These are phyloP conservation scores for Pyrrhoderma lamaoense DNA, from an alignment of 1,284 basidiomycete genomes.

Conservation along the genomic window DNA sequence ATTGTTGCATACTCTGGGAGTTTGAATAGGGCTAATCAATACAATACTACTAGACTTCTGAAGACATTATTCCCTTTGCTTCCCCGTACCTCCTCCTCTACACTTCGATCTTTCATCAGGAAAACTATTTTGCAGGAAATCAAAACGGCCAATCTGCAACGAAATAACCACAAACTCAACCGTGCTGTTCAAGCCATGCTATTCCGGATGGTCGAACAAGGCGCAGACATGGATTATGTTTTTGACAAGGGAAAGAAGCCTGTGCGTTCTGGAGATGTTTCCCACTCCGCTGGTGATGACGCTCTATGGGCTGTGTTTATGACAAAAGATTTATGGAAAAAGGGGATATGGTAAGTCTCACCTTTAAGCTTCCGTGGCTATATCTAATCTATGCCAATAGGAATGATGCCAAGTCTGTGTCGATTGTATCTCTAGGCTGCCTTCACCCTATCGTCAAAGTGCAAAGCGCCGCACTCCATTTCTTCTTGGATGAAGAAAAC, in stretches of 20 bases:
- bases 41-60: slow-evolving; percentile 57
- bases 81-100: slow-evolving; percentile 80
- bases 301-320: slow-evolving; percentile 98
- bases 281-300: slow-evolving; percentile 62
- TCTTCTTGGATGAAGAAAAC: slow-evolving; percentile 86
- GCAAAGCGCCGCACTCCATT: slow-evolving; percentile 93
- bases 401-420: slow-evolving; percentile 90
- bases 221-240: slow-evolving; percentile 51
- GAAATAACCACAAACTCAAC: slow-evolving; percentile 95
- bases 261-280: slow-evolving; percentile 34
- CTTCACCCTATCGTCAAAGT: slow-evolving; percentile 95
- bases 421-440: slow-evolving; percentile 87
- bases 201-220: slow-evolving; percentile 89
- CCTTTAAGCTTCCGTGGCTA: background rate
- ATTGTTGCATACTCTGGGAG: background rate
- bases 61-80: slow-evolving; percentile 91
- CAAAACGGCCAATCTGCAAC: slow-evolving; percentile 81
- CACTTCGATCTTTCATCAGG: slow-evolving; percentile 82
- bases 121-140: slow-evolving; percentile 96
- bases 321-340: slow-evolving; percentile 92
- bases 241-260: slow-evolving; percentile 69
- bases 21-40: background rate
- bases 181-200: slow-evolving; percentile 94
- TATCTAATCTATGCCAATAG: slow-evolving; percentile 34
- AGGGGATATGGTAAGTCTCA: slow-evolving; percentile 73